These are phyloP conservation scores for Penicillium chermesinum DNA, from an alignment of 495 filamentous ascomycete species.

Conservation along the genomic window DNA sequence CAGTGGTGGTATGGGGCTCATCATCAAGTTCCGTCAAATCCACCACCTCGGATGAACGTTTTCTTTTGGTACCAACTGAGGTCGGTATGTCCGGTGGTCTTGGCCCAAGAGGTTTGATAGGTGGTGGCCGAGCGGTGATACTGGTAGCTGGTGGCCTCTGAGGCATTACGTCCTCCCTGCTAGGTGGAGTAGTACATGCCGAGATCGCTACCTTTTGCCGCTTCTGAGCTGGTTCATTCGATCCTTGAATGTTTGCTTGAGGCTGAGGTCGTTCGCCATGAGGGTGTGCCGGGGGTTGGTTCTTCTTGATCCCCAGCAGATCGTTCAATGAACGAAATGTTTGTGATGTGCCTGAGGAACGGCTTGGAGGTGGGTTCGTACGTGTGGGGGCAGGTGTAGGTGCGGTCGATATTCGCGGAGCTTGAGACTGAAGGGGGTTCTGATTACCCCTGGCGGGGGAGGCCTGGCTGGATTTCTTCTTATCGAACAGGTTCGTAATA, in stretches of 20 bases:
- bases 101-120: background rate
- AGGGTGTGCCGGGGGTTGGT: constrained; percentile 45
- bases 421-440: constrained; percentile 1
- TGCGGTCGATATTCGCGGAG: constrained; percentile 13
- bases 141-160: background rate
- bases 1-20: background rate
- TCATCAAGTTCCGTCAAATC: constrained; percentile 18
- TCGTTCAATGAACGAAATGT: constrained; percentile 51
- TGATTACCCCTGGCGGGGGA: constrained; percentile 19
- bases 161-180: too few relatives aligned
- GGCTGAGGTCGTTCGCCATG: constrained; percentile 38
- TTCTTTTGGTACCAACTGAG: background rate
- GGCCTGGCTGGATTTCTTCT: constrained; percentile 36
- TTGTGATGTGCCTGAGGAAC: constrained; percentile 26
- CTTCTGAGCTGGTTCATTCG: constrained; percentile 38
- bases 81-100: background rate
- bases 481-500: constrained; percentile 65
- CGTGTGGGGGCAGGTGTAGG: constrained; percentile 1
- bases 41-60: constrained; percentile 13
- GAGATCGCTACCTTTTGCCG: constrained; percentile 37
- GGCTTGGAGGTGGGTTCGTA: constrained; percentile 3
- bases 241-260: constrained; percentile 11
- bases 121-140: background rate
- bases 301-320: constrained; percentile 51
- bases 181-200: too few relatives aligned